Evolutionary conservation across 164 flowering plant species (phyloP), one percentile per base, ranked within the genome.

Genomic region (Dillenia turbinata): DNA sequence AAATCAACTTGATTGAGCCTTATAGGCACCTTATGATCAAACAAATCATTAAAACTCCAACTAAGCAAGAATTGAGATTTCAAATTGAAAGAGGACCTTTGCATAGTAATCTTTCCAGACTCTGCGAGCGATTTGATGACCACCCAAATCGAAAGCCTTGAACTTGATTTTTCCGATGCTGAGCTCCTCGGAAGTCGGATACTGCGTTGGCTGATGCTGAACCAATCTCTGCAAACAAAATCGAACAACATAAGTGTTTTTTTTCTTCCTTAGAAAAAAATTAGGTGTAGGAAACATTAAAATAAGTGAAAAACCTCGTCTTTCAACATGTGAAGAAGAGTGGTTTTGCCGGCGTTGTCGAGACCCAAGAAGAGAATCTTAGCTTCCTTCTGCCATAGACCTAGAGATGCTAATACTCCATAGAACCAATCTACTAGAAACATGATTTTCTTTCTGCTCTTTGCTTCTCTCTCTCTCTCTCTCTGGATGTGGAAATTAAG

Each of bases 111-210:
- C 75, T 24, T 71, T 75, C 84, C 84, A 82, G 57, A 82, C 82
- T 9, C 82, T 67, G 53, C 84, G 82, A 66, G 84, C 86, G 68
- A 82, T 83, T 77, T 80, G 84, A 61, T 83, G 87, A n/a, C 85
- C 85, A 19, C 87, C 87, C 60, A 83, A 71, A 74, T 83, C 87
- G 52, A 83, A 83, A 19, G 81, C 83, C 57, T 83, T 83, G 67
- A 85, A 85, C 69, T 81, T 83, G 71, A 85, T 85, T 61, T 83
- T 75, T 44, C 90, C 90, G 63, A 85, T 85, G 53, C 86, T 79
- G 59, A 85, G 58, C 62, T 85, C 90, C 73, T 83, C 90, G 9
- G 90, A 85, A 0, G 87, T 82, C 13, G 89, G 89, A 63, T 84
- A 74, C 64, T 84, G 89, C 6, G 85, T 81, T 4, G 85, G 83